Percentiles rank a stretch among this genome's conserved stretches.
Conservation (phyloP, 2,329 filamentous ascomycete species). For the Aspergillus fijiensis region DNA sequence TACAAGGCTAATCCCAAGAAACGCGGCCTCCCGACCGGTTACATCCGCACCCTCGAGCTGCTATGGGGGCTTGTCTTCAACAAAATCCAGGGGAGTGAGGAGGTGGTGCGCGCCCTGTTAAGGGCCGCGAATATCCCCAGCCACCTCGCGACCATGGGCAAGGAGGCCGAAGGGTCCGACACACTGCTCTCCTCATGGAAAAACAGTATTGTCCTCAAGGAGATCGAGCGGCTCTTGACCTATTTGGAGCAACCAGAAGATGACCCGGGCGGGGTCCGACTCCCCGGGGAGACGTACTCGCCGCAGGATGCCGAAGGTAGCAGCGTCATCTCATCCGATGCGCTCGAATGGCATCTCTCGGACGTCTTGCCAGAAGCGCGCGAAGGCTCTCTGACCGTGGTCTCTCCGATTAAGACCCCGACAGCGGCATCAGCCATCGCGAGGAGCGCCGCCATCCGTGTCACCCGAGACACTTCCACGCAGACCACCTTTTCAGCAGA, state of each 20-base stretch:
- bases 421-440: slow-evolving; percentile 13
- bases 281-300: slow-evolving; percentile 26
- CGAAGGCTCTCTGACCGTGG: slow-evolving; percentile 20
- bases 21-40: slow-evolving; percentile 75
- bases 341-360: slow-evolving; percentile 36
- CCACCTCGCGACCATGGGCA: slow-evolving; percentile 38
- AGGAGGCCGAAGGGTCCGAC: slow-evolving; percentile 51
- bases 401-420: slow-evolving; percentile 29
- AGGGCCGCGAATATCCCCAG: slow-evolving; percentile 44
- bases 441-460: slow-evolving; percentile 13
- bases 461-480: slow-evolving; percentile 27
- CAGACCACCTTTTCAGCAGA: slow-evolving; percentile 22
- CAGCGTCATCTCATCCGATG: slow-evolving; percentile 33
- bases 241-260: slow-evolving; percentile 35
- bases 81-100: slow-evolving; percentile 60
- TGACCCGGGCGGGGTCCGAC: slow-evolving; percentile 35
- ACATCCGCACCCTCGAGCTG: slow-evolving; percentile 71
- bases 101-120: slow-evolving; percentile 56
- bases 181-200: slow-evolving; percentile 63
- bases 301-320: slow-evolving; percentile 31
- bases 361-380: slow-evolving; percentile 23
- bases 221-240: slow-evolving; percentile 63
- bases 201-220: slow-evolving; percentile 60
- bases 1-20: slow-evolving; percentile 74
- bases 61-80: slow-evolving; percentile 67